These are phyloP conservation scores for Solanum neorickii DNA, from an alignment of 257 asterid genomes.

Conservation along the genomic window DNA sequence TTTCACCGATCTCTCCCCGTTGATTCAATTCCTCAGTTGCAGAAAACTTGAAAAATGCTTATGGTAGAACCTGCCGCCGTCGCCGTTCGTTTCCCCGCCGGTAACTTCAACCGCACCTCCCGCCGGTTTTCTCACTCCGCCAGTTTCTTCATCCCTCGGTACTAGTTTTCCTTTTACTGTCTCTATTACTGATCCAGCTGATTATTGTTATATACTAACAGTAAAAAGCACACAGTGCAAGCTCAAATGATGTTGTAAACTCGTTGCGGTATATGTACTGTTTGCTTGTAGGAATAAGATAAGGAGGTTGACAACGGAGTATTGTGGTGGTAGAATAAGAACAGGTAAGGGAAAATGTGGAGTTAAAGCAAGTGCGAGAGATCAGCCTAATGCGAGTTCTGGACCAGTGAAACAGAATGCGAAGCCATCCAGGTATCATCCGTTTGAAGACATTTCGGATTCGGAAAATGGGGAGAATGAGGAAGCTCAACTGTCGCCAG, in stretches of 20 bases:
- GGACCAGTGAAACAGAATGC: conserved; percentile 72
- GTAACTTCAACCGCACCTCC: conserved; percentile 20
- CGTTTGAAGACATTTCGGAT: conserved; percentile 78
- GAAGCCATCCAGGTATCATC: conserved; percentile 94
- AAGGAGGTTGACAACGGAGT: conserved; percentile 8
- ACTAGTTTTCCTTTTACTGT: not conserved
- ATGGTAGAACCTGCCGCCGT: conserved; percentile 52
- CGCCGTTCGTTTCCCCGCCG: conserved; percentile 38
- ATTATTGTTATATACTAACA: not conserved
- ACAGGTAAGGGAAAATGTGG: conserved; percentile 10
- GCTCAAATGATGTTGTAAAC: not conserved
- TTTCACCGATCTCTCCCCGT: not conserved
- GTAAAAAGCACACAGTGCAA: not conserved
- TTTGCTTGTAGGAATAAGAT: conserved; percentile 17
- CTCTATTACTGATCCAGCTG: not conserved
- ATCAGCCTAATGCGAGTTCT: conserved; percentile 42
- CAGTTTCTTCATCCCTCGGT: conserved; percentile 40
- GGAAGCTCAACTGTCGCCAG: conserved; percentile 59
- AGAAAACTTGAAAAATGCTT: conserved; percentile 32
- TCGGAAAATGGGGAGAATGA: conserved; percentile 37
- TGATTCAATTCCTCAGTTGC: not conserved
- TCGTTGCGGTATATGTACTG: not conserved
- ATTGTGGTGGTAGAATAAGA: conserved; percentile 16
- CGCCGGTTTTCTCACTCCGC: conserved; percentile 3
- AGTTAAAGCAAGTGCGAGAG: conserved; percentile 54